Conservation (phyloP, 805 yeast species). For the Yamadazyma nakazawae region DNA sequence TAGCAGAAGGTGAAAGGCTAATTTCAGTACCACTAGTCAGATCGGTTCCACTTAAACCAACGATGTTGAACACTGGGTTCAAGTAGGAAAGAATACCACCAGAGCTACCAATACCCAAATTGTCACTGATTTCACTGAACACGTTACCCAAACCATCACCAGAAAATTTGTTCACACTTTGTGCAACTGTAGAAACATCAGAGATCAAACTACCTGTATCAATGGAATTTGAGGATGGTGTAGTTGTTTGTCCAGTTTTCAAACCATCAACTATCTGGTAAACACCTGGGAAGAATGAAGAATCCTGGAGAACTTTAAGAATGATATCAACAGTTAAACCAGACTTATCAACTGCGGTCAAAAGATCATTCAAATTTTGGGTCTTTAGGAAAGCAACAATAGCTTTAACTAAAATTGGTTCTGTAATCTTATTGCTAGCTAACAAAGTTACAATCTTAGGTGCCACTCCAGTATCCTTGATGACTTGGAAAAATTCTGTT, state of each 20-base stretch:
- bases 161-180: constrained; percentile 7
- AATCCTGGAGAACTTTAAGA: constrained; percentile 14
- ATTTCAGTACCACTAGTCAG: constrained; percentile 3
- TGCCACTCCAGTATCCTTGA: constrained; percentile 22
- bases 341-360: constrained; percentile 24
- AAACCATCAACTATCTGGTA: constrained; percentile 17
- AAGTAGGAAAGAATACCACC: constrained; percentile 16
- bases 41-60: constrained; percentile 12
- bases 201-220: constrained; percentile 12
- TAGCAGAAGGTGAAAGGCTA: constrained; percentile 13
- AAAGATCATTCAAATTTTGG: constrained; percentile 20
- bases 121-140: constrained; percentile 4
- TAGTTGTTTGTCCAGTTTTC: constrained; percentile 13
- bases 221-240: constrained; percentile 10
- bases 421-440: constrained; percentile 22
- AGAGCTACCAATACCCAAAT: constrained; percentile 10
- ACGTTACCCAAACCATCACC: constrained; percentile 10
- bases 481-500: constrained; percentile 20
- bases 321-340: constrained; percentile 26
- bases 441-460: constrained; percentile 20
- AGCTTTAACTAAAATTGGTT: constrained; percentile 21
- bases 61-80: constrained; percentile 14
- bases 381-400: constrained; percentile 21
- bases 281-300: constrained; percentile 17
- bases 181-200: constrained; percentile 10